Evolutionary conservation across 2,329 filamentous ascomycete genomes (phyloP), one percentile per base, ranked within the genome.

Genomic region (Cercospora brassicicola): DNA sequence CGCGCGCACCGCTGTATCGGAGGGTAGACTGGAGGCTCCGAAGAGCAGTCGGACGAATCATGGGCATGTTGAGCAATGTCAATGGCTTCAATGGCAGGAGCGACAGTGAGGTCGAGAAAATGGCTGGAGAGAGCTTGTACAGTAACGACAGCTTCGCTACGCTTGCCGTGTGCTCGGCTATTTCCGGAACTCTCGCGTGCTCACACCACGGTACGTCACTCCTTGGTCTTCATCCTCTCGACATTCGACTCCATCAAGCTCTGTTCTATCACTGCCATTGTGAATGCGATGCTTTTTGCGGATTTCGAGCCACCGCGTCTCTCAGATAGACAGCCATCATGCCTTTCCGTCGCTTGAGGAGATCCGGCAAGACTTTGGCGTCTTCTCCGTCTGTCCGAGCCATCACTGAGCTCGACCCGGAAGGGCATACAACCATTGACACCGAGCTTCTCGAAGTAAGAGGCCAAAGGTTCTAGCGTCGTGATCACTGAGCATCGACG

Each of bases 31-130:
- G 70, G 51, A 73, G 59, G 70, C 70, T 70, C 66, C 72, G 72
- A 20, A 73, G 72, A 73, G 72, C 71, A 53, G 66, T 72, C 45
- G 71, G 64, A 31, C 72, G 72, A 66, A 72, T 67, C 59, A 73
- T 63, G n/a, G 71, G 70, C 72, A 73, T 73, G 33, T 30, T 64
- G 51, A 13, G 48, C 26, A 33, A 13, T 45, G 51, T 48, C 62
- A 64, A 64, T 64, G 62, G 62, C 62, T 57, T 57, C 45, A 33
- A 30, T n/a, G 30, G 48, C 45, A 42, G 23, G 20, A 64, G 61
- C 61, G 61, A 64, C 51, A 64, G 48, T 64, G 61, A 57, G 61
- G 51, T 56, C 55, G 61, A 39, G 51, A 56, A 64, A 64, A 64
- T 64, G 61, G 61, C 61, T 57, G 61, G 61, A 63, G 30, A 64